Evolutionary conservation across 805 yeast species (phyloP), one percentile per base, ranked within the genome.

Genomic region (Lipomyces yamadae): DNA sequence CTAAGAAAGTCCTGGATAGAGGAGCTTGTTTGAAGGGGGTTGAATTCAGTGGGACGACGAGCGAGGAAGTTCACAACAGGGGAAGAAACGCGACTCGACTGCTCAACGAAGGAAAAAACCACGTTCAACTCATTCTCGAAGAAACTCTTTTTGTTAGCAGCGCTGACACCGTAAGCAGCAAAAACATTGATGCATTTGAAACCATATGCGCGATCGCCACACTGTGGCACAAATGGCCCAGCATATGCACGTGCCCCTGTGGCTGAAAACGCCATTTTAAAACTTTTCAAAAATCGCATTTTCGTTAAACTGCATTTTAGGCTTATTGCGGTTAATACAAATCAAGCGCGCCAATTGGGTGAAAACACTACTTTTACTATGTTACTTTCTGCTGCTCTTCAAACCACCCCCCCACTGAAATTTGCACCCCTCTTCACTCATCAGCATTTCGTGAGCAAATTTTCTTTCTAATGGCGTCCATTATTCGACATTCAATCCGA

Each of bases 401-500:
- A 42, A 7, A 6, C 3, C 2, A 42, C 48, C n/a, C 8, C 48
- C 3, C 24, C 15, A 42, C 48, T 15, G 48, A 18, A 42, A 42
- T n/a, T n/a, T n/a, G 48, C 24, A 42, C 48, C 24, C 15, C 48
- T 42, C 48, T 42, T 24, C 48, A 42, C 48, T 42, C 48, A n/a
- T 42, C 48, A 42, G 13, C 48, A 7, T 15, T 42, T 42, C 7
- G 18, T 42, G 48, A 42, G 18, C 24, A n/a, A 4, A 30, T n/a
- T 24, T 33, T 58, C 56, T 11, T 33, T 58, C 56, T 11, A 62
- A 66, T 66, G 69, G 64, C 69, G 37, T 60, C 65, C 5, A 15
- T 67, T 42, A n/a, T 67, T n/a, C 65, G 66, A 56, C 60, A 64
- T 18, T 58, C 66, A 42, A 5, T 58, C 52, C 39, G 60, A 58